A percentile compares a stretch with the other conserved stretches of the same genome.
phyloP scores from a whole-genome alignment of 108 stramenopile species.

The Nannochloropsis gaditana region DNA sequence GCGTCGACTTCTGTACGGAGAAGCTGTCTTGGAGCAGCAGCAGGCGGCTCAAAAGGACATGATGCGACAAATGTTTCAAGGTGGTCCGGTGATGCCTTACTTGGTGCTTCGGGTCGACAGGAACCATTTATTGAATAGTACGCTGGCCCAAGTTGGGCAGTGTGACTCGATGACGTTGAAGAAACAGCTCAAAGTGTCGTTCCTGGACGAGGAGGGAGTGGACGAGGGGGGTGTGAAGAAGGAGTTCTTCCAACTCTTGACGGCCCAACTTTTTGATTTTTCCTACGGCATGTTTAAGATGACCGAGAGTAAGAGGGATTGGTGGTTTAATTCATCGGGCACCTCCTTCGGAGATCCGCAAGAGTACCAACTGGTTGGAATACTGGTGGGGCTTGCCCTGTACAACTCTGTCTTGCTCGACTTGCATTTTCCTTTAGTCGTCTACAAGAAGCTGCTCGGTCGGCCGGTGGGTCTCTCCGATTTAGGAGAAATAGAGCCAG shows the following conservation, averaged over 20 bases:
- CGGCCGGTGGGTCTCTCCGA: conserved; percentile 54
- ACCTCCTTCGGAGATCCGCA: conserved; percentile 44
- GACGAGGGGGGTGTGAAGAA: conserved; percentile 91
- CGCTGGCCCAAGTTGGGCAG: conserved; percentile 38
- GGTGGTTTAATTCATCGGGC: conserved; percentile 70
- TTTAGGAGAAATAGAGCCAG: conserved; percentile 64
- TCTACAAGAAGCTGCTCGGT: conserved; percentile 74
- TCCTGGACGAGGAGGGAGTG: conserved; percentile 83
- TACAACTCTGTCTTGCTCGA: conserved; percentile 83
- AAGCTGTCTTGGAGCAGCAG: conserved; percentile 38
- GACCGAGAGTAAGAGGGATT: conserved; percentile 54
- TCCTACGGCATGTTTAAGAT: conserved; percentile 72
- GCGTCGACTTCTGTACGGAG: conserved; percentile 35
- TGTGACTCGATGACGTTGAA: conserved; percentile 43
- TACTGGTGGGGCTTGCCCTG: conserved; percentile 76
- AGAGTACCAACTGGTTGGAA: conserved; percentile 70
- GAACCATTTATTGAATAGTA: conserved; percentile 37
- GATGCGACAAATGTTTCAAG: neutral
- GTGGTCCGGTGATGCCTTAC: conserved; percentile 36
- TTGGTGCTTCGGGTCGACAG: conserved; percentile 51
- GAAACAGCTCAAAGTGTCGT: conserved; percentile 66
- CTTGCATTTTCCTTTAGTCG: conserved; percentile 70
- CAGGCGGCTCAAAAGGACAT: conserved; percentile 25
- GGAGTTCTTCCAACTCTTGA: conserved; percentile 80
- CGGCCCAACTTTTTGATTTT: conserved; percentile 68